These are phyloP conservation scores for Trichoderma asperellum DNA, from an alignment of 2,329 filamentous ascomycete genomes.

Conservation along the genomic window DNA sequence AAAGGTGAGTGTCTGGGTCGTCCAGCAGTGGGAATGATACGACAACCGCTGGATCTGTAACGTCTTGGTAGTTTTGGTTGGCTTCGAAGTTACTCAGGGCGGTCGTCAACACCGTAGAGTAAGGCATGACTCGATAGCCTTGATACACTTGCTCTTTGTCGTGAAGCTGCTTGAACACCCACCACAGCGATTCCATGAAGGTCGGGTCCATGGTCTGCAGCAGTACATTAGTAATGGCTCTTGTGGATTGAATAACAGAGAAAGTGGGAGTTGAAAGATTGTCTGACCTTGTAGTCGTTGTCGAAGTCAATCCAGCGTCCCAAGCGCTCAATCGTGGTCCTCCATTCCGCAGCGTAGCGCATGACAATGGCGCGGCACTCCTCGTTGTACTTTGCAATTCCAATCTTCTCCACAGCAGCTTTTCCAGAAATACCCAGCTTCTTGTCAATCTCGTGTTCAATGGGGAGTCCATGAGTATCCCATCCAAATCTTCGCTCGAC, in stretches of 20 bases:
- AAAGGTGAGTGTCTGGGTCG: constrained; percentile 72
- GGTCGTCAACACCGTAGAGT: constrained; percentile 87
- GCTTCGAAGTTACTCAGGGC: constrained; percentile 92
- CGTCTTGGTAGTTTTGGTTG: constrained; percentile 92
- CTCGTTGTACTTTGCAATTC: constrained; percentile 86
- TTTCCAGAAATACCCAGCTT: constrained; percentile 86
- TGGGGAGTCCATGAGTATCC: constrained; percentile 92
- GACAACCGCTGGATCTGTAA: constrained; percentile 87
- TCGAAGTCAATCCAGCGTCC: constrained; percentile 98
- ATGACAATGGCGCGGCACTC: constrained; percentile 94
- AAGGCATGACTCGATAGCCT: constrained; percentile 91
- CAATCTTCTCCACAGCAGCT: constrained; percentile 83
- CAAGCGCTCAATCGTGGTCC: constrained; percentile 81
- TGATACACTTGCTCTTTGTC: constrained; percentile 90
- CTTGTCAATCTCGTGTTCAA: constrained; percentile 98
- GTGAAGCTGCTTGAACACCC: constrained; percentile 92
- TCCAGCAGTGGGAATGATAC: constrained; percentile 83
- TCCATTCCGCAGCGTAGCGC: constrained; percentile 86
- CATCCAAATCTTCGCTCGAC: constrained; percentile 92
- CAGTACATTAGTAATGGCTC: background rate
- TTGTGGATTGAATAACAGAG: background rate
- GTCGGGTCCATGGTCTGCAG: constrained; percentile 83
- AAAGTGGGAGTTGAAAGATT: background rate
- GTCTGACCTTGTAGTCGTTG: constrained; percentile 83
- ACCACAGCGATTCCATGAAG: constrained; percentile 97